Conservation (phyloP, 2,329 filamentous ascomycete species). For the Akanthomyces dipterigenus region DNA sequence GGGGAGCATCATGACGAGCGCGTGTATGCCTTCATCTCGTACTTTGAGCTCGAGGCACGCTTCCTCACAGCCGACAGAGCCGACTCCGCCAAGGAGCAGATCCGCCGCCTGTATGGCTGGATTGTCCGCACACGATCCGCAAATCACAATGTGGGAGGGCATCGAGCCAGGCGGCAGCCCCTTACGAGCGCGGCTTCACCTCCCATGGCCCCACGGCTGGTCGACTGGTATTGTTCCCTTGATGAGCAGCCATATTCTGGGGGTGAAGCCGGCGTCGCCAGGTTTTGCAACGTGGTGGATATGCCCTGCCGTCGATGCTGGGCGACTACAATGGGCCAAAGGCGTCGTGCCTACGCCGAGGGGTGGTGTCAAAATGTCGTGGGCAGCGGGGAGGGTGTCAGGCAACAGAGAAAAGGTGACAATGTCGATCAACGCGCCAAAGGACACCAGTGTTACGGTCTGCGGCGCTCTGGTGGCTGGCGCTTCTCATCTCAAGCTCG, state of each 20-base stretch:
- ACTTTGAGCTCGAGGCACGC: slow-evolving; percentile 45
- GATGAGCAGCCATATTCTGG: slow-evolving; percentile 39
- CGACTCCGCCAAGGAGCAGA: slow-evolving; percentile 35
- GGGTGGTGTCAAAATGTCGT: slow-evolving; percentile 14
- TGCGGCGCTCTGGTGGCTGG: background rate
- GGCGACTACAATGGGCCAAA: slow-evolving; percentile 34
- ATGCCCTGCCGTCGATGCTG: slow-evolving; percentile 25
- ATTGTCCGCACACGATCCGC: slow-evolving; percentile 42
- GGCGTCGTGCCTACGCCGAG: slow-evolving; percentile 36
- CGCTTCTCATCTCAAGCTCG: background rate
- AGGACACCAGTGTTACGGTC: background rate
- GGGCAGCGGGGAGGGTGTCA: slow-evolving; percentile 10
- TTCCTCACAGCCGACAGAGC: slow-evolving; percentile 28
- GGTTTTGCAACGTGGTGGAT: slow-evolving; percentile 38
- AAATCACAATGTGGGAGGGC: slow-evolving; percentile 45
- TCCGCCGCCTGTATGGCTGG: slow-evolving; percentile 42
- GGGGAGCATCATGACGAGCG: slow-evolving; percentile 32
- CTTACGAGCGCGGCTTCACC: slow-evolving; percentile 42
- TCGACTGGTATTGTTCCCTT: slow-evolving; percentile 43
- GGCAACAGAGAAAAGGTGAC: slow-evolving; percentile 1
- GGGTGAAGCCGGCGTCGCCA: slow-evolving; percentile 35
- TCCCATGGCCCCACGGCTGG: slow-evolving; percentile 46
- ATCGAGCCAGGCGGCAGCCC: slow-evolving; percentile 35
- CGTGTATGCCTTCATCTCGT: slow-evolving; percentile 47
- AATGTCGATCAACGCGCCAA: background rate